Percentiles rank a stretch among this genome's conserved stretches.
These are phyloP conservation scores for Blastobotrys aristatus DNA, from an alignment of 1,139 yeast genomes.

Conservation along the genomic window DNA sequence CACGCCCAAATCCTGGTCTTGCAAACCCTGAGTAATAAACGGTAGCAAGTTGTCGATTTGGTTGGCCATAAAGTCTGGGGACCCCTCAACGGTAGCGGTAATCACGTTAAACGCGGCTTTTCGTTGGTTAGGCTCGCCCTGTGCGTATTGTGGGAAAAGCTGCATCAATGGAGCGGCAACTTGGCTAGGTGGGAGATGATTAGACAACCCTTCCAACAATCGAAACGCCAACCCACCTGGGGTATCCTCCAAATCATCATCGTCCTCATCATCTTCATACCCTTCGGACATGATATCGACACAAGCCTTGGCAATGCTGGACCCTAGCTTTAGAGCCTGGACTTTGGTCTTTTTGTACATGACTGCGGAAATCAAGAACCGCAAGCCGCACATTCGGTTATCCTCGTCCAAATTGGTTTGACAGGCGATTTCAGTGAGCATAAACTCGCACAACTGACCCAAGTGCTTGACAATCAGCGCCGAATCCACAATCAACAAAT, in stretches of 20 bases:
- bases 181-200: constrained; percentile 88
- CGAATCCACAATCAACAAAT: constrained; percentile 69
- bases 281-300: constrained; percentile 75
- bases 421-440: constrained; percentile 64
- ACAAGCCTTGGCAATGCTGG: constrained; percentile 68
- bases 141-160: constrained; percentile 56
- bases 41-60: constrained; percentile 73
- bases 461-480: constrained; percentile 75
- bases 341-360: constrained; percentile 55
- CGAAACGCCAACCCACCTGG: constrained; percentile 78
- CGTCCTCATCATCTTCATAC: constrained; percentile 64
- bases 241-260: constrained; percentile 85
- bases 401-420: constrained; percentile 71
- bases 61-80: constrained; percentile 83
- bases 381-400: constrained; percentile 75
- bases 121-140: constrained; percentile 71
- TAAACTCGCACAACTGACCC: constrained; percentile 61
- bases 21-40: constrained; percentile 67
- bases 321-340: constrained; percentile 67
- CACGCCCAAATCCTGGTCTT: constrained; percentile 71
- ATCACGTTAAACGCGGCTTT: constrained; percentile 82
- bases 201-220: constrained; percentile 70
- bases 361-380: constrained; percentile 78
- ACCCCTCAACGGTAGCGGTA: constrained; percentile 84
- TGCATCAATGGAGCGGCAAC: constrained; percentile 77